phyloP scores from a whole-genome alignment of 192 early-diverging fungal species.

The Obelidium mucronatum region DNA sequence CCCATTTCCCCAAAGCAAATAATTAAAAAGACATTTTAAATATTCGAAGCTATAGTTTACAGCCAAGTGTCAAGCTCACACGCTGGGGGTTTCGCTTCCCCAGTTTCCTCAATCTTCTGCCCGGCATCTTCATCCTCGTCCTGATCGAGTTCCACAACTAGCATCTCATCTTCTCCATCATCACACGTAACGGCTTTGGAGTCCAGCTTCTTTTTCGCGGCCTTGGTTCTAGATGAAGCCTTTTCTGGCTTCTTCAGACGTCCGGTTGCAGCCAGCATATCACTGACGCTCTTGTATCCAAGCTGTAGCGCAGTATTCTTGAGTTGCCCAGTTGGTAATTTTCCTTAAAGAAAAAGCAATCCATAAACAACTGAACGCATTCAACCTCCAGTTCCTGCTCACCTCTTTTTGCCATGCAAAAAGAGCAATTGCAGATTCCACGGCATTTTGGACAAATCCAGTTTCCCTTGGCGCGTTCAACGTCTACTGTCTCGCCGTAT shows the following conservation, averaged over 20 bases:
- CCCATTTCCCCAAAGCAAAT: not conserved
- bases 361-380: not conserved
- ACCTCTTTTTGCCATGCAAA: conserved; percentile 40
- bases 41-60: too few relatives aligned
- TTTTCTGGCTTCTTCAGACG: not conserved
- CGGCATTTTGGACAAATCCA: conserved; percentile 42
- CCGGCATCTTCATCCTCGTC: too few relatives aligned
- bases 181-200: too few relatives aligned
- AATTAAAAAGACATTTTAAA: not conserved
- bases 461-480: not conserved
- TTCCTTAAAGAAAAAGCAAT: conserved; percentile 5
- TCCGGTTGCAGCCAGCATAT: conserved; percentile 31
- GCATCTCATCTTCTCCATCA: too few relatives aligned
- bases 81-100: too few relatives aligned
- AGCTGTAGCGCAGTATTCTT: conserved; percentile 28
- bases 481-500: conserved; percentile 29
- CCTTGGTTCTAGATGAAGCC: not conserved
- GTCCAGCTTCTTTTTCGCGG: too few relatives aligned
- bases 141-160: too few relatives aligned
- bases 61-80: too few relatives aligned
- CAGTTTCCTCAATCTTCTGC: too few relatives aligned
- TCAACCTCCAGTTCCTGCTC: too few relatives aligned
- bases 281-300: conserved; percentile 33
- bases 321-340: conserved; percentile 33
- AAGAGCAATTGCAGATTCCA: conserved; percentile 40